These are phyloP conservation scores for Beauveria caledonica DNA, from an alignment of 2,329 filamentous ascomycete genomes.

Conservation along the genomic window DNA sequence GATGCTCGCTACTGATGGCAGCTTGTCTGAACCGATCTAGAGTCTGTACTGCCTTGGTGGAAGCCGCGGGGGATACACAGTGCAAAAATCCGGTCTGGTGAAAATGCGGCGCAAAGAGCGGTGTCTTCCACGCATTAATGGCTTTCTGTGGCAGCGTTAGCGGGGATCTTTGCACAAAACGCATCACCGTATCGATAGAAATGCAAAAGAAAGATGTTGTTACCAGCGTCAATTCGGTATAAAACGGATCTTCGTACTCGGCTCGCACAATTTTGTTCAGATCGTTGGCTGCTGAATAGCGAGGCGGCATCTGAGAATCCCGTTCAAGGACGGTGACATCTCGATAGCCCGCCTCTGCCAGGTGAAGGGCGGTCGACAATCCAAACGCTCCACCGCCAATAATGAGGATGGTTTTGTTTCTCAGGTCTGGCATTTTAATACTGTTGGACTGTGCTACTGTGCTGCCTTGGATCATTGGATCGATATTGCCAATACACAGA, in stretches of 20 bases:
- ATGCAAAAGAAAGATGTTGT: conserved; percentile 16
- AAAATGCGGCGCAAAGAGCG: conserved; percentile 45
- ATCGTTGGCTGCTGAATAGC: conserved; percentile 47
- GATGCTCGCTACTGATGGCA: conserved; percentile 29
- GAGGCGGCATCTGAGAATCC: conserved; percentile 30
- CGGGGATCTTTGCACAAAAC: too few relatives aligned
- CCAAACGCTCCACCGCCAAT: not conserved
- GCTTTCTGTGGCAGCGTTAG: conserved; percentile 27
- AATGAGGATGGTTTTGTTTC: not conserved
- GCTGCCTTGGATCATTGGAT: too few relatives aligned
- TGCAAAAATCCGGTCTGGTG: conserved; percentile 35
- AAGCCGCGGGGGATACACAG: conserved; percentile 38
- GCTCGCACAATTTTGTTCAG: conserved; percentile 54
- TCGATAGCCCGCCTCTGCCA: not conserved
- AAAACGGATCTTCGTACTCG: conserved; percentile 50
- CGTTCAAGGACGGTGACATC: conserved; percentile 38
- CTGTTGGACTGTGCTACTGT: too few relatives aligned
- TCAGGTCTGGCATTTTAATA: not conserved
- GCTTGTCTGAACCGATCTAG: conserved; percentile 18
- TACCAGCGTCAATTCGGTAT: conserved; percentile 45
- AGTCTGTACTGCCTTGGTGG: conserved; percentile 38
- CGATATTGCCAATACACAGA: too few relatives aligned
- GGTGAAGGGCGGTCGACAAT: not conserved
- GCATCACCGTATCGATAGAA: not conserved
- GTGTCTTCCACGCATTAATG: conserved; percentile 42